A percentile compares a stretch with the other conserved stretches of the same genome.
Conservation (phyloP, 2,329 filamentous ascomycete species). For the Fusarium abutilonis region DNA sequence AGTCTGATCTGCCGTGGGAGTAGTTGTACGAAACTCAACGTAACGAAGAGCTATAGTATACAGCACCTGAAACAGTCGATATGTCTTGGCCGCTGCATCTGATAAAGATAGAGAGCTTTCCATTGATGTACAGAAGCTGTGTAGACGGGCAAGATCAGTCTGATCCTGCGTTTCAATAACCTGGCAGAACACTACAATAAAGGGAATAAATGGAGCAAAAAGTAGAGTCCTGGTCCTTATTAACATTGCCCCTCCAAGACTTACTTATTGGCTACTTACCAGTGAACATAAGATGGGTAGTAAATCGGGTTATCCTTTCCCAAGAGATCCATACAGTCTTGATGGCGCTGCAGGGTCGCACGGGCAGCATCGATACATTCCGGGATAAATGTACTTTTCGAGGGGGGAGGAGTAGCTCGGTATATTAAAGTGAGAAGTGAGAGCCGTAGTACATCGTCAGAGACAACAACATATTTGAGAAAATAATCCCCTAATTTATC, state of each 20-base stretch:
- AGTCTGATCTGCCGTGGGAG: conserved; percentile 46
- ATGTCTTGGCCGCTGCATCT: conserved; percentile 63
- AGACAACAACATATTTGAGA: conserved; percentile 51
- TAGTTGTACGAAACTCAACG: conserved; percentile 60
- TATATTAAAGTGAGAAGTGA: conserved; percentile 56
- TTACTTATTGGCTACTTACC: conserved; percentile 45
- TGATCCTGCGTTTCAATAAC: conserved; percentile 58
- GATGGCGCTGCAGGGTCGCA: conserved; percentile 53
- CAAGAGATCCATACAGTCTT: conserved; percentile 54
- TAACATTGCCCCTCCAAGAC: neutral
- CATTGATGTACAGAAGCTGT: conserved; percentile 62
- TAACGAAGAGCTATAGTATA: conserved; percentile 68
- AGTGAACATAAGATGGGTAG: conserved; percentile 55
- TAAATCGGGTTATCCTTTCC: conserved; percentile 51
- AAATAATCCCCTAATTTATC: conserved; percentile 45
- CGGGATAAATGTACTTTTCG: conserved; percentile 51
- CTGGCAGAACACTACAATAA: conserved; percentile 63
- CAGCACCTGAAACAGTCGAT: conserved; percentile 67
- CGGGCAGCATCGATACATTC: conserved; percentile 57
- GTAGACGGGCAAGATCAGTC: conserved; percentile 58
- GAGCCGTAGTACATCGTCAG: conserved; percentile 55
- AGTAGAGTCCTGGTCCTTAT: conserved; percentile 53
- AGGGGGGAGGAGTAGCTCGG: conserved; percentile 51
- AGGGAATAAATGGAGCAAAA: conserved; percentile 63
- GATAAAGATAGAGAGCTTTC: conserved; percentile 57